Evolutionary conservation across 352 stramenopile genomes (phyloP), one percentile per base, ranked within the genome.

Genomic region (Globisporangium mamillatum): DNA sequence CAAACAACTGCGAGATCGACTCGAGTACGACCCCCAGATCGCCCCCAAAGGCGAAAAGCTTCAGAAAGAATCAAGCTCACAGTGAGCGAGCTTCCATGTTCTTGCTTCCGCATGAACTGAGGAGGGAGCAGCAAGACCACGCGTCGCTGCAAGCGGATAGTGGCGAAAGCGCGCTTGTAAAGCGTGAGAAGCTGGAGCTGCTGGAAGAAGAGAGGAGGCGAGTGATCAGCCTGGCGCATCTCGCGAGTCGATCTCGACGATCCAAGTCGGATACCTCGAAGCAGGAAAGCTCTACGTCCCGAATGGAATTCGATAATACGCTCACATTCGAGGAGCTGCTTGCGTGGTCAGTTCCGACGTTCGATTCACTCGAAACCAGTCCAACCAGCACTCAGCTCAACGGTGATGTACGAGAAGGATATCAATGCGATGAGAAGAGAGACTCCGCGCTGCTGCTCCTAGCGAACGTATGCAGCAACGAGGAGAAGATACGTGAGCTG

Each of bases 141-240:
- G 32, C 18, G 52, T 12, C 41, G 16, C 16, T 41, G 16, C 4
- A 38, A 34, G 44, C 4, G 44, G 44, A 24, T 3, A 69, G 29
- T 20, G 14, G 12, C 22, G 50, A 59, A 4, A 53, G 24, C 52
- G 22, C 25, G 22, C 12, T 44, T 4, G 10, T 46, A 12, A 60
- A 67, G 25, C 16, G 12, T 2, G 27, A 54, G 22, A 75, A 64
- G 67, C 25, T 81, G n/a, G 55, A 25, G n/a, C 59, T 64, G 25
- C 59, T 85, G 16, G 48, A 76, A 63, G 68, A 70, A 14, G 75
- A 85, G 46, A 36, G 75, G 14, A 38, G 55, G n/a, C 58, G 65
- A 3, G 79, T 85, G 52, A 76, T 85, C 32, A 44, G 27, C 6
- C 38, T 61, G 29, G 55, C 64, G 27, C 44, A 58, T 27, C 44